phyloP scores from a whole-genome alignment of 2,329 filamentous ascomycete species.

The Biscogniauxia marginata region DNA sequence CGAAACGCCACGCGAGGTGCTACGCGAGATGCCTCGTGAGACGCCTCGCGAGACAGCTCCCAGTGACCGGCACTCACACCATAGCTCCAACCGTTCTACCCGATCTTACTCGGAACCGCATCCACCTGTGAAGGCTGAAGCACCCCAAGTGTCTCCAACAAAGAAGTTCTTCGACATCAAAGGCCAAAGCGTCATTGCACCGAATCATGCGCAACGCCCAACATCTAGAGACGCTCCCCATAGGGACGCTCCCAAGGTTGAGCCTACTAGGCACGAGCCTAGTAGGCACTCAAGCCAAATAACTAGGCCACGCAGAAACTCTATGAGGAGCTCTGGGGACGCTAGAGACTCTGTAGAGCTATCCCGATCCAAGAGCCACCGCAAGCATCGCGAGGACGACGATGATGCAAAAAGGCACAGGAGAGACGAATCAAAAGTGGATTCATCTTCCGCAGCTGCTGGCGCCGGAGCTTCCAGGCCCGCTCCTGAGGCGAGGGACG shows the following conservation, averaged over 20 bases:
- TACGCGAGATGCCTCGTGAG: no score
- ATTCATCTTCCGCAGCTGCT: conserved; percentile 8
- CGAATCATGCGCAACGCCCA: conserved; percentile 16
- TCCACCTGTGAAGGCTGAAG: conserved; percentile 28
- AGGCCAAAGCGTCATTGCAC: conserved; percentile 33
- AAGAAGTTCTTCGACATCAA: conserved; percentile 45
- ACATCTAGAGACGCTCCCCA: conserved; percentile 17
- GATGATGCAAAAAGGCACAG: conserved; percentile 20
- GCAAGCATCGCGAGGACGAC: conserved; percentile 12
- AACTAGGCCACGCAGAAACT: background rate
- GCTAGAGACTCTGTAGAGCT: conserved; percentile 2
- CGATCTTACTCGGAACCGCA: conserved; percentile 35
- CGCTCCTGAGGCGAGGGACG: conserved; percentile 25
- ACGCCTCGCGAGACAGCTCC: conserved; percentile 12
- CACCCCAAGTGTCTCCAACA: conserved; percentile 18
- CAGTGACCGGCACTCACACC: conserved; percentile 33
- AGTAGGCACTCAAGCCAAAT: background rate
- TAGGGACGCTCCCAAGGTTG: background rate
- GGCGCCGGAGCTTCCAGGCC: conserved; percentile 3
- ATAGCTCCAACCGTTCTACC: conserved; percentile 42
- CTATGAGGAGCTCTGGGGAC: background rate
- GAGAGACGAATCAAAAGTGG: conserved; percentile 7
- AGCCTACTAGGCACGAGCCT: background rate
- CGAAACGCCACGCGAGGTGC: conserved; percentile 23
- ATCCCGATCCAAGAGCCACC: conserved; percentile 12